Evolutionary conservation across 768 basidiomycete species (phyloP).

Genomic region (Agaricus blazei): DNA sequence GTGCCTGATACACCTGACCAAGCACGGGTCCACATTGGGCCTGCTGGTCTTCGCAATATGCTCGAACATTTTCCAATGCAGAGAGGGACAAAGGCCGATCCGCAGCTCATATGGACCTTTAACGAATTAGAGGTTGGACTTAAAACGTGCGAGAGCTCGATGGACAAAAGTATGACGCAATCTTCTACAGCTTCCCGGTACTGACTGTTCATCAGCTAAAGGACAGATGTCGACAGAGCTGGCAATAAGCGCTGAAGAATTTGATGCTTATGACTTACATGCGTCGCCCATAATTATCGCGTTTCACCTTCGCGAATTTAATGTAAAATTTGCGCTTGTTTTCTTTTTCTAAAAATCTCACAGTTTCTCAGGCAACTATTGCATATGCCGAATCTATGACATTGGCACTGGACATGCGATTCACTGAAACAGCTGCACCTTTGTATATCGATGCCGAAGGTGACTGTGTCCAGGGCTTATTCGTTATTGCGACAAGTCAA

Average conservation of each 20-base stretch:
- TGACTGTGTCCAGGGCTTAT: conserved; percentile 59
- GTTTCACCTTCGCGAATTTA: conserved; percentile 83
- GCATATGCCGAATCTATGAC: conserved; percentile 71
- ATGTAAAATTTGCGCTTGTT: conserved; percentile 35
- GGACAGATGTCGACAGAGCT: conserved; percentile 72
- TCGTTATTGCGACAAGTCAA: conserved; percentile 76
- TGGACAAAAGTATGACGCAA: conserved; percentile 53
- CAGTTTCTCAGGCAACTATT: conserved; percentile 63
- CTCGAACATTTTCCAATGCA: conserved; percentile 75
- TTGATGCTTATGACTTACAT: conserved; percentile 69
- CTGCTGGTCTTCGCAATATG: conserved; percentile 68
- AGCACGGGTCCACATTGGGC: conserved; percentile 67
- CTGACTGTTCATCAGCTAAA: conserved; percentile 32
- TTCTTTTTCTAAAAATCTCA: neutral
- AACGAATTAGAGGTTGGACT: conserved; percentile 61
- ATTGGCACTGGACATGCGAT: conserved; percentile 61
- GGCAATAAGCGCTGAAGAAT: conserved; percentile 72
- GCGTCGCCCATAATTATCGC: conserved; percentile 61
- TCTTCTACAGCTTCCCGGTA: neutral
- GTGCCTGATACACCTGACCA: conserved; percentile 52
- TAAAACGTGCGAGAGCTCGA: conserved; percentile 60
- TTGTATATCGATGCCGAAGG: conserved; percentile 75
- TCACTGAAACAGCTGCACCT: conserved; percentile 69
- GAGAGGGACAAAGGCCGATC: conserved; percentile 62
- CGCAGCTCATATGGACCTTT: conserved; percentile 81